A percentile compares a stretch with the other conserved stretches of the same genome.
These are phyloP conservation scores for Chrysoporthe deuterocubensis DNA, from an alignment of 2,329 filamentous ascomycete genomes.

Conservation along the genomic window DNA sequence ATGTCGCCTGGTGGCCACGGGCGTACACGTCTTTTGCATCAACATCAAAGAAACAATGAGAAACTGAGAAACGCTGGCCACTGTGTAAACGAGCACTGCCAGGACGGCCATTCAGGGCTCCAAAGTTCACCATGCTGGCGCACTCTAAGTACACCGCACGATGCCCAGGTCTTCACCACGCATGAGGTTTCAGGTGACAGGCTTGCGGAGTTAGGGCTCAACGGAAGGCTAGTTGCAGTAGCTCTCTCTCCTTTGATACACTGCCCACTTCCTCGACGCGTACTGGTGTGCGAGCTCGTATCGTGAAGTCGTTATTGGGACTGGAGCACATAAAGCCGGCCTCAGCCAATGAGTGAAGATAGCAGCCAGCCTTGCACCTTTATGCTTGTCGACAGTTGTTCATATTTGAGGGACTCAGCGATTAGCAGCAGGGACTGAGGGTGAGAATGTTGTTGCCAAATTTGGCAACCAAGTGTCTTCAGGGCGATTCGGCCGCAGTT, in stretches of 20 bases:
- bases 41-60: constrained; percentile 6
- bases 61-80: neutral
- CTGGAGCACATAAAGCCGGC: neutral
- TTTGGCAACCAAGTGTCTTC: neutral
- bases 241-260: neutral
- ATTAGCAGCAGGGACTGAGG: neutral
- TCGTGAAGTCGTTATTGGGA: neutral
- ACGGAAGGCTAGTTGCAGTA: neutral
- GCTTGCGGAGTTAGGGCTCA: neutral
- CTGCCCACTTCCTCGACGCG: neutral
- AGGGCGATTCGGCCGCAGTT: constrained; percentile 35
- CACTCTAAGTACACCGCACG: neutral
- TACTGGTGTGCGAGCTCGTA: neutral
- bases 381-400: neutral
- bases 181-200: neutral
- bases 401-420: neutral
- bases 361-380: neutral
- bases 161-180: neutral
- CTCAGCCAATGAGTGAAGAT: neutral
- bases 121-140: neutral
- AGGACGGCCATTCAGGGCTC: neutral
- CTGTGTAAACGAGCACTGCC: neutral
- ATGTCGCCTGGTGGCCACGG: neutral
- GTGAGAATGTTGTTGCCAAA: neutral
- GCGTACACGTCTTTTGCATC: neutral